Evolutionary conservation across 2,329 filamentous ascomycete species (phyloP).

Genomic region (Setomelanomma holmii): DNA sequence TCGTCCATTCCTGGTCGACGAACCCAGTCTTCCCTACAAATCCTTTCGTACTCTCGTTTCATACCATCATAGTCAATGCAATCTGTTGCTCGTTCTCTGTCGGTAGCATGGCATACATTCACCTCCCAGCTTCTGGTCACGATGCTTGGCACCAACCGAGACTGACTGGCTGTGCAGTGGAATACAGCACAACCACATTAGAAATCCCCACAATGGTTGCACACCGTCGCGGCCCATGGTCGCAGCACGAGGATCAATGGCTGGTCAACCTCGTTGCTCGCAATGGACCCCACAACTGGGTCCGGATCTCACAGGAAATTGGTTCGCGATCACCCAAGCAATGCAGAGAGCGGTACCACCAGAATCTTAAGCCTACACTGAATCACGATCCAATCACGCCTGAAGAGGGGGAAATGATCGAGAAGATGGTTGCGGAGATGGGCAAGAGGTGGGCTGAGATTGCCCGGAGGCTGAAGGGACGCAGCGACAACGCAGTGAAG

Average conservation of each 20-base stretch:
- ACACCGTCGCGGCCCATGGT: constrained; percentile 83
- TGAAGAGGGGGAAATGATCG: constrained; percentile 76
- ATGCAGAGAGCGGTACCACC: constrained; percentile 91
- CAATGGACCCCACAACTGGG: constrained; percentile 87
- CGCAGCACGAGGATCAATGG: constrained; percentile 74
- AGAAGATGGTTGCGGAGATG: constrained; percentile 76
- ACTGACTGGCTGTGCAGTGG: constrained; percentile 13
- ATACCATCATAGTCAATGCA: not conserved
- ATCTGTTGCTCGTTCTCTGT: not conserved
- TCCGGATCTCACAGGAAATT: constrained; percentile 79
- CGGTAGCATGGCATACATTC: not conserved
- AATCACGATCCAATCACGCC: constrained; percentile 79
- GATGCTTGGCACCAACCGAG: constrained; percentile 7
- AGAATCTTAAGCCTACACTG: constrained; percentile 88
- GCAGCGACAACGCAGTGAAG: constrained; percentile 95
- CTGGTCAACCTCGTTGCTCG: constrained; percentile 74
- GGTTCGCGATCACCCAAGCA: constrained; percentile 87
- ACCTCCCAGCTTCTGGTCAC: not conserved
- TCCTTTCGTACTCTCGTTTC: no score
- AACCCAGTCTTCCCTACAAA: no score
- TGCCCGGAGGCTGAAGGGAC: constrained; percentile 77
- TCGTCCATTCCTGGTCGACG: not conserved
- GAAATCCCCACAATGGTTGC: constrained; percentile 50
- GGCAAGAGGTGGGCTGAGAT: constrained; percentile 96
- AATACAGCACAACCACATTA: not conserved